A percentile compares a stretch with the other conserved stretches of the same genome.
phyloP scores from a whole-genome alignment of 2,329 filamentous ascomycete genomes.

The Cadophora sp. region DNA sequence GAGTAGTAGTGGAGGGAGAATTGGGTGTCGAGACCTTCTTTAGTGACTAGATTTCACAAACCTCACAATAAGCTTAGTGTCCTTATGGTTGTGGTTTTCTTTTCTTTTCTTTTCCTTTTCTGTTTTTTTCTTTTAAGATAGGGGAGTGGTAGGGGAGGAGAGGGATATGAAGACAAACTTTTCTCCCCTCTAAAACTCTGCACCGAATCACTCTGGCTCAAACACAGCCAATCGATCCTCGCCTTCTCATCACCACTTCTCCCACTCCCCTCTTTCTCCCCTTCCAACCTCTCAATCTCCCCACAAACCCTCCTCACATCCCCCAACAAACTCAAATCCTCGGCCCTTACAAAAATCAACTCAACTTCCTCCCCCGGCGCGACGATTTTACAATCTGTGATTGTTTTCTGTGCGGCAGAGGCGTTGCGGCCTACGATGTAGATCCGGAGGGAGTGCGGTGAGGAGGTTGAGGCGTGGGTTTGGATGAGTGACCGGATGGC shows the following conservation, averaged over 20 bases:
- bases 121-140: too few species aligned
- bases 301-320: conserved; percentile 44
- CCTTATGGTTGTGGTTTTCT: too few species aligned
- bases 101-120: too few species aligned
- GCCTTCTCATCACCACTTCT: conserved; percentile 13
- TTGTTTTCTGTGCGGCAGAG: conserved; percentile 40
- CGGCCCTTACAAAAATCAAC: conserved; percentile 44
- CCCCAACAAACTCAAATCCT: conserved; percentile 45
- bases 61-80: too few species aligned
- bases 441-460: conserved; percentile 41
- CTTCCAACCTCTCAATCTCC: conserved; percentile 42
- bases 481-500: conserved; percentile 17
- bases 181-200: conserved; percentile 34
- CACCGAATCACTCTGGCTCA: conserved; percentile 42
- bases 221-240: conserved; percentile 46
- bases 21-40: conserved; percentile 43
- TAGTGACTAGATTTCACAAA: conserved; percentile 38
- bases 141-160: too few species aligned
- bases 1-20: conserved; percentile 46
- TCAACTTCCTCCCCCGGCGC: conserved; percentile 41
- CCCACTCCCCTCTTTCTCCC: conserved; percentile 16
- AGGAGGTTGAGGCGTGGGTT: conserved; percentile 9
- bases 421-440: conserved; percentile 45
- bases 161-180: conserved; percentile 27
- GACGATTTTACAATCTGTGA: conserved; percentile 41